Base-by-base conservation (phyloP, 192 early-diverging fungal genomes). In the Helicostylum pulchrum region DNA sequence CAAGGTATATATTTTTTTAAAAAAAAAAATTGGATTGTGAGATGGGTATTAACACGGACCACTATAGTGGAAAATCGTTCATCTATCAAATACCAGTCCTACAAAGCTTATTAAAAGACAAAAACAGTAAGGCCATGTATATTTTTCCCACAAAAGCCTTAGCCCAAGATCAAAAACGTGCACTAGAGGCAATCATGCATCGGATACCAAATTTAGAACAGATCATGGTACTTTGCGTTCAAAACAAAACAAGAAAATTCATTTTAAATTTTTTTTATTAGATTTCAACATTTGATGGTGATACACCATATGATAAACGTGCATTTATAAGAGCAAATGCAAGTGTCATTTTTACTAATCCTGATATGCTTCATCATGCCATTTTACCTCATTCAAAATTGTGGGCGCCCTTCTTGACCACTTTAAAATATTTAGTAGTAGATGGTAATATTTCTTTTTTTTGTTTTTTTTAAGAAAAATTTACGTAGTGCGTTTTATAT, bases 121-220 rank as follows among this genome's bases (percentile, higher is more conserved):
- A 58, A 0, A 50, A 64, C 0, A 59, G 65, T 9, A 77, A 70
- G 5, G 77, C 84, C 7, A 63, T 94, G 34, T 81, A 84, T 17
- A 64, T 94, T 1, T 92, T 88, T 57, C 92, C 92, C 7, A 94
- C 92, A 8, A 92, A 94, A 61, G 89, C 92, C 8, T 73, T 94
- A 7, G 86, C 91, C 0, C 90, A 91, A 67, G 91, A 94, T 75
- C 92, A 94, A 71, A 75, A 80, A 11, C 61, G 70, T 12, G 64
- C 85, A 2, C 66, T 93, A 3, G 55, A 61, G 7, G 43, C 50
- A 7, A 64, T 87, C 1, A 31, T 85, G 0, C 3, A 20, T 2
- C 15, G 19, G 0, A 53, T 73, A n/a, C 74, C 75, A 3, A 46
- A 53, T 17, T 48, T 86, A 5, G 23, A 31, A 4, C 26, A 71